Base-by-base conservation (phyloP, 139 green algal genomes). In the Nannochloris sp. region DNA sequence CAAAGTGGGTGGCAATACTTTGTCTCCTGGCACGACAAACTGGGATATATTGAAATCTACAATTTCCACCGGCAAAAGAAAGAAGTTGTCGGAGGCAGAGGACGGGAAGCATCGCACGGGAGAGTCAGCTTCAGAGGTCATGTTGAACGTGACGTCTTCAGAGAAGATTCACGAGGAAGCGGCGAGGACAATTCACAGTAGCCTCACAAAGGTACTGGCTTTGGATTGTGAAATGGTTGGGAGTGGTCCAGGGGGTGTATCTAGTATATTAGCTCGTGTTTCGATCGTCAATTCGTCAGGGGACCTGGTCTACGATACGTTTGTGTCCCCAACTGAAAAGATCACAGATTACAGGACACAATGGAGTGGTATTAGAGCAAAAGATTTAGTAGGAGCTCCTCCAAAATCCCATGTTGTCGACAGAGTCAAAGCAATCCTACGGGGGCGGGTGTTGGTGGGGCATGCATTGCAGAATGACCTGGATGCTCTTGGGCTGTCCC, bases 201-300 rank as follows among this genome's bases (percentile, higher is more conserved):
- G 34, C 34, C 50, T 59, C n/a, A 44, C 44, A 50, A 63, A 44
- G 7, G 69, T 93, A 1, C 16, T 97, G 23, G 90, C 91, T 0
- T 58, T 98, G 14, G 92, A 98, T 64, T 98, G 92, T 78, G 92
- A 98, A 78, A 97, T 97, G 88, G 92, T 98, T 48, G 92, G 92
- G 1, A 25, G 46, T 53, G 80, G 91, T 15, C 92, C 90, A 1
- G 91, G 85, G 2, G 18, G 48, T 10, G 53, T 68, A 21, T n/a
- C 19, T 19, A 83, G 69, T 43, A 69, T 78, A 1, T 74, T 96
- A 23, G 92, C 92, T 61, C 73, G 79, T 59, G 73, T 85, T 37
- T 85, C 72, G 48, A 48, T 85, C 15, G 80, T 97, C 9, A 95
- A 96, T 71, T 62, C 76, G 19, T 55, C 75, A 3, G 88, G 89